Evolutionary conservation across 1,284 basidiomycete species (phyloP).

Genomic region (Uromyces viciae-fabae): DNA sequence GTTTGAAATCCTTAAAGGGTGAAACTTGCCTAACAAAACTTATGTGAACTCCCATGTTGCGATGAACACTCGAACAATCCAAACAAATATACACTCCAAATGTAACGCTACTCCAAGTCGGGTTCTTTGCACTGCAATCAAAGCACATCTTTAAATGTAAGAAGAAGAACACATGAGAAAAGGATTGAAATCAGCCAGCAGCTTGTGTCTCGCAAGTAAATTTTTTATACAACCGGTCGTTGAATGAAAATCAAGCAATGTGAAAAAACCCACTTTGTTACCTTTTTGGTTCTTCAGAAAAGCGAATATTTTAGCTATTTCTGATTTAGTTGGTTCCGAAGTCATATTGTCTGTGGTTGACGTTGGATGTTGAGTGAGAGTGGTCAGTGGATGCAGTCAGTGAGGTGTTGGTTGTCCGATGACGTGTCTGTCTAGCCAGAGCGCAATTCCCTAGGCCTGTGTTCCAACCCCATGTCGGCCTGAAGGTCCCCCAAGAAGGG

Average conservation of each 20-base stretch:
- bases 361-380: not conserved
- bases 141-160: conserved; percentile 73
- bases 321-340: conserved; percentile 33
- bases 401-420: too few species aligned
- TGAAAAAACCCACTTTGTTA: conserved; percentile 17
- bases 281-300: conserved; percentile 43
- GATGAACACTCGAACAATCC: conserved; percentile 90
- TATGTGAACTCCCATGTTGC: conserved; percentile 98
- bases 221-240: not conserved
- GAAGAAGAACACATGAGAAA: not conserved
- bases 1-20: too few species aligned
- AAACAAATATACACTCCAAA: conserved; percentile 97
- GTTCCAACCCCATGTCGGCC: too few species aligned
- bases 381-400: not conserved
- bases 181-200: not conserved
- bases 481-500: too few species aligned
- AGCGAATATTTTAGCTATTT: conserved; percentile 37
- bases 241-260: not conserved
- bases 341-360: not conserved
- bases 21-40: conserved; percentile 80
- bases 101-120: conserved; percentile 94
- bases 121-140: conserved; percentile 93
- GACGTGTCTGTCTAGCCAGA: too few species aligned
- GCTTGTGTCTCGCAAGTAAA: too few species aligned
- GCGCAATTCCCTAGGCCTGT: too few species aligned